These are phyloP conservation scores for Kalaharituber pfeilii DNA, from an alignment of 2,329 filamentous ascomycete species.

Conservation along the genomic window DNA sequence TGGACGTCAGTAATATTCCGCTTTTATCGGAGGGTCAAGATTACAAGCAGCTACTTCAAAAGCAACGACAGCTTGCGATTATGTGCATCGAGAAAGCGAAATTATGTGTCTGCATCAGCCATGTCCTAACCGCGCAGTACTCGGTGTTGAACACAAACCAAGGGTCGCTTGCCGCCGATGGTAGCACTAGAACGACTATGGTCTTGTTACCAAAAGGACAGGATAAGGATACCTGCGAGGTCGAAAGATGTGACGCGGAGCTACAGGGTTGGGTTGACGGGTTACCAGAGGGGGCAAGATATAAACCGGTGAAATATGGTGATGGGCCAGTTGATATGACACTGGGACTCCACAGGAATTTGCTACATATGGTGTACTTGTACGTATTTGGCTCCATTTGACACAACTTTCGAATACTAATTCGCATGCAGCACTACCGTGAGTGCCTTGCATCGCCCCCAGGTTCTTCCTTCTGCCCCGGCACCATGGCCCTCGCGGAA, in stretches of 20 bases:
- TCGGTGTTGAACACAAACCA: slow-evolving; percentile 76
- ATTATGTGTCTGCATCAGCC: slow-evolving; percentile 73
- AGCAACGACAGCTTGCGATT: slow-evolving; percentile 61
- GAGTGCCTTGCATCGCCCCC: slow-evolving; percentile 77
- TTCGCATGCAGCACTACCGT: slow-evolving; percentile 70
- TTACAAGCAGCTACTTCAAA: slow-evolving; percentile 24
- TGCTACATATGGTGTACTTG: slow-evolving; percentile 88
- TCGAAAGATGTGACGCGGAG: slow-evolving; percentile 61
- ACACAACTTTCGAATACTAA: slow-evolving; percentile 5
- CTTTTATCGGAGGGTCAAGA: slow-evolving; percentile 15
- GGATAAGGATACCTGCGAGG: slow-evolving; percentile 62
- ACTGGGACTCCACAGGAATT: slow-evolving; percentile 55
- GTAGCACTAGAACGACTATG: slow-evolving; percentile 53
- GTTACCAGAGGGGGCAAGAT: slow-evolving; percentile 37
- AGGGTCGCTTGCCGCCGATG: slow-evolving; percentile 50
- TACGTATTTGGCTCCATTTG: too few species aligned
- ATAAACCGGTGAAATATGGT: slow-evolving; percentile 14
- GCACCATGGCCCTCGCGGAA: slow-evolving; percentile 20
- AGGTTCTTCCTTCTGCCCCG: slow-evolving; percentile 63
- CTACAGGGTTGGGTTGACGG: slow-evolving; percentile 59
- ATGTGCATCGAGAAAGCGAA: slow-evolving; percentile 89
- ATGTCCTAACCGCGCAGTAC: slow-evolving; percentile 80
- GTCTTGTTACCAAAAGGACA: slow-evolving; percentile 84
- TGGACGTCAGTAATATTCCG: slow-evolving; percentile 21
- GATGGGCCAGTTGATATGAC: slow-evolving; percentile 29